phyloP scores from a whole-genome alignment of 371 early-diverging fungal genomes.

The Mucor sp. region DNA sequence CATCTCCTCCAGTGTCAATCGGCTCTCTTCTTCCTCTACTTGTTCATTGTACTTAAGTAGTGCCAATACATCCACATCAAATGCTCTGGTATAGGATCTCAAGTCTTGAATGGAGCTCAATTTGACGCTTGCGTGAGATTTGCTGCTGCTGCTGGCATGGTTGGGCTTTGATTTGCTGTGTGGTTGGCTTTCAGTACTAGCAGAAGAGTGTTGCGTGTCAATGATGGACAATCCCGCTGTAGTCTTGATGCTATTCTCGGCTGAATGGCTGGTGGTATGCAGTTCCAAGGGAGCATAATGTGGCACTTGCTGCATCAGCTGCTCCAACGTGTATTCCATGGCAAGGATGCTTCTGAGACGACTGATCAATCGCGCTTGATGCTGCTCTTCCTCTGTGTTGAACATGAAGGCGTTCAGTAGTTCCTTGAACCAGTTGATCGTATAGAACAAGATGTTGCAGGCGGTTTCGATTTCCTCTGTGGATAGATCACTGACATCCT shows the following conservation, averaged over 20 bases:
- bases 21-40: neutral
- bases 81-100: slow-evolving; percentile 47
- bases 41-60: slow-evolving; percentile 18
- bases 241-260: neutral
- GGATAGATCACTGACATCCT: slow-evolving; percentile 13
- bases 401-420: slow-evolving; percentile 69
- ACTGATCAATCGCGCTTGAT: slow-evolving; percentile 28
- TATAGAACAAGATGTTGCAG: slow-evolving; percentile 56
- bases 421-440: slow-evolving; percentile 73
- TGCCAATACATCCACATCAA: slow-evolving; percentile 43
- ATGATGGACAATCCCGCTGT: neutral
- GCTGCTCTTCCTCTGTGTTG: slow-evolving; percentile 34
- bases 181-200: neutral
- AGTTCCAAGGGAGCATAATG: slow-evolving; percentile 52
- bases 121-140: neutral
- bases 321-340: slow-evolving; percentile 47
- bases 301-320: slow-evolving; percentile 36
- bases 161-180: neutral
- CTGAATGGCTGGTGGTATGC: neutral
- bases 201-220: neutral
- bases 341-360: slow-evolving; percentile 35
- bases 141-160: neutral
- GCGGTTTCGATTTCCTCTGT: slow-evolving; percentile 33
- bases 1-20: slow-evolving; percentile 28
- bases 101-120: slow-evolving; percentile 16